Evolutionary conservation across 768 basidiomycete genomes (phyloP), one percentile per base, ranked within the genome.

Genomic region (Mycena sanguinolenta): DNA sequence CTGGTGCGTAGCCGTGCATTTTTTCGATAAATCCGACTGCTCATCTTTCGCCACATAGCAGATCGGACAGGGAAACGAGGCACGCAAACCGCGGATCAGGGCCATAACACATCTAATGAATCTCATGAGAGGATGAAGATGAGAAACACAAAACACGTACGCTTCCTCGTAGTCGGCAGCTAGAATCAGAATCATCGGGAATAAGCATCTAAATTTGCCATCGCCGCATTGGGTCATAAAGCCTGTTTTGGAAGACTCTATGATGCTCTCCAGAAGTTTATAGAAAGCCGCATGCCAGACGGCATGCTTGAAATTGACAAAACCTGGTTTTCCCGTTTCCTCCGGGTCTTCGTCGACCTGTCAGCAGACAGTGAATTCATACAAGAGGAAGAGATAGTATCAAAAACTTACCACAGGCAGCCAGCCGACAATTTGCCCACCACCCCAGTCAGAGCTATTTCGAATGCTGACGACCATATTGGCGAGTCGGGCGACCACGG

Each of bases 371-470:
- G 23, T 9, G 39, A 34, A 19, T 30, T 30, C 27, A 4, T 14
- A n/a, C 50, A 5, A n/a, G n/a, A n/a, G n/a, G 46, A 65, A 21
- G 32, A 58, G 58, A 36, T 14, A 21, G 66, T 76, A 17, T 70
- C 84, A n/a, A n/a, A n/a, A n/a, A n/a, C n/a, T n/a, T n/a, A n/a
- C 83, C 64, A 84, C 78, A 1, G 80, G 83, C 23, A 84, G 72
- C 80, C 79, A 84, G 1, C 84, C 83, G 44, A 85, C 78, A 27
- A 30, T n/a, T n/a, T n/a, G n/a, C n/a, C n/a, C n/a, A n/a, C n/a
- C n/a, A n/a, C n/a, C n/a, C n/a, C n/a, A n/a, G n/a, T n/a, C n/a
- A n/a, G n/a, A n/a, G n/a, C n/a, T n/a, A n/a, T n/a, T n/a, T n/a
- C n/a, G n/a, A n/a, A 83, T 77, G 0, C 76, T 61, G 1, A 71